Evolutionary conservation across 1,139 yeast species (phyloP), one percentile per base, ranked within the genome.

Genomic region (Yamadazyma friedrichii): DNA sequence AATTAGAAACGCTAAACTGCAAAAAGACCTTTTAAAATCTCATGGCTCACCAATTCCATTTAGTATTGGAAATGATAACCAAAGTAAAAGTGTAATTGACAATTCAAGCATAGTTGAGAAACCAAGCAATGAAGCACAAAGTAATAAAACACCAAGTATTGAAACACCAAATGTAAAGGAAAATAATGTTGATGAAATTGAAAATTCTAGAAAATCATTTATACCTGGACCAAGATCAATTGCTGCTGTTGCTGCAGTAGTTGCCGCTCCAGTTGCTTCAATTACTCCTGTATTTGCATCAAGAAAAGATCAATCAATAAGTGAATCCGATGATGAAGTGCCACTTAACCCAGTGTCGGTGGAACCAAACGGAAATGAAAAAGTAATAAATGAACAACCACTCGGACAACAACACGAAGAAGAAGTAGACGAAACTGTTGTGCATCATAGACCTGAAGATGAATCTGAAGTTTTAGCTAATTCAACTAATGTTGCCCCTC

Each of bases 401-500:
- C 25, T 15, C 8, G 48, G 46, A 2, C 33, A 27, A 20, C 10
- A 28, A 35, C 29, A 20, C n/a, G 29, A 33, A 15, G 31, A 25
- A n/a, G 33, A 42, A 27, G 40, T 31, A 12, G 42, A 42, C 12
- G 44, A 43, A n/a, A 42, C 27, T 9, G 29, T 25, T 20, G 12
- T 17, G 15, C 25, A 31, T 13, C 42, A 36, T 2, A 16, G 25
- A 16, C 46, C 44, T 24, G 51, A 16, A 30, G 42, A 40, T 16
- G 52, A 47, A 11, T 36, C 39, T 9, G 52, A 49, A 28, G 39
- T 58, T 3, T 49, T 62, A 34, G 77, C 78, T 9, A 72, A 72
- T 49, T 71, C 77, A 0, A 69, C 76, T 3, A 70, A 69, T 45
- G 61, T 72, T 24, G 65, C 67, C 2, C 70, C 70, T 9, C 68